Conservation (phyloP, 2,329 filamentous ascomycete species). For the Penicillium sp. region DNA sequence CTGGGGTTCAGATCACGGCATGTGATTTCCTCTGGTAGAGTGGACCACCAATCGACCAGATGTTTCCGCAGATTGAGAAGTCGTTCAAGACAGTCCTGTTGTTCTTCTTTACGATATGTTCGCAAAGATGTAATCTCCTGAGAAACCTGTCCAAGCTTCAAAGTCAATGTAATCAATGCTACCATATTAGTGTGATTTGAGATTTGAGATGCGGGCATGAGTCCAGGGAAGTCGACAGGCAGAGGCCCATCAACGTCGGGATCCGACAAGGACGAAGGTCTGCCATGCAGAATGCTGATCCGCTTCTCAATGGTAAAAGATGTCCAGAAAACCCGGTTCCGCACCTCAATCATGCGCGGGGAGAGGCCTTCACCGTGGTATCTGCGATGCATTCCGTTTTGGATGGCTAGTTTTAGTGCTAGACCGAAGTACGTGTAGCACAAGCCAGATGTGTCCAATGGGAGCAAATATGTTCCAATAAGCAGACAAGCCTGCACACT, state of each 20-base stretch:
- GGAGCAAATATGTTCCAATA: conserved; percentile 57
- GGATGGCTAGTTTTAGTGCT: conserved; percentile 59
- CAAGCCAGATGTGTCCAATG: conserved; percentile 58
- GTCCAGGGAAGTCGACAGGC: conserved; percentile 49
- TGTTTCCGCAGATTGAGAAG: conserved; percentile 41
- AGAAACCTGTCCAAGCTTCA: conserved; percentile 42
- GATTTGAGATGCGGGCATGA: conserved; percentile 44
- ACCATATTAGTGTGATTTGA: conserved; percentile 52
- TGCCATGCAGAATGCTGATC: conserved; percentile 58
- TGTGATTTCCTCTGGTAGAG: conserved; percentile 40
- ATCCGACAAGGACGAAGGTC: conserved; percentile 56
- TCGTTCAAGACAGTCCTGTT: conserved; percentile 43
- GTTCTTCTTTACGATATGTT: conserved; percentile 40
- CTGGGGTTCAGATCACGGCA: conserved; percentile 45
- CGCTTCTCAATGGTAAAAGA: conserved; percentile 59
- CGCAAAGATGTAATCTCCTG: conserved; percentile 45
- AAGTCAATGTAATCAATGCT: conserved; percentile 48
- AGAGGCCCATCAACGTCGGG: conserved; percentile 57
- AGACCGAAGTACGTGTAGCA: conserved; percentile 60
- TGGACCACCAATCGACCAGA: conserved; percentile 47
- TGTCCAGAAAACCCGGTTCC: conserved; percentile 61
- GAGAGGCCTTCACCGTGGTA: conserved; percentile 52
- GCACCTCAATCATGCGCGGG: conserved; percentile 52
- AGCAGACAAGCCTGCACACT: conserved; percentile 61
- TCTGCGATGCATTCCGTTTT: conserved; percentile 62